Evolutionary conservation across 176 grass and related monocot species (phyloP), one percentile per base, ranked within the genome.

Genomic region (bread wheat (Triticum aestivum)): DNA sequence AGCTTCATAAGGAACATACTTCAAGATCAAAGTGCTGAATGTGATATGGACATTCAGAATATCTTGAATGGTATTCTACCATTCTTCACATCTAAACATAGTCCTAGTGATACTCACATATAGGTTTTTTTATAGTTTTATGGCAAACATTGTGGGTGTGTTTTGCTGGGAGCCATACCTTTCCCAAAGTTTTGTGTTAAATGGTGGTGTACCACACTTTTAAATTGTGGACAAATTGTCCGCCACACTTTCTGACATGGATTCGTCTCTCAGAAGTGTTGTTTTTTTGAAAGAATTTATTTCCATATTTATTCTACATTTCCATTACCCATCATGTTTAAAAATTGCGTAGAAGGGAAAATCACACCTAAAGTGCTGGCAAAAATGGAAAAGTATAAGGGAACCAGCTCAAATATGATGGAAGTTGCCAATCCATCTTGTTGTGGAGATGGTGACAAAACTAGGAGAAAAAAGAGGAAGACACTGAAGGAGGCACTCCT

Each of bases 21-120:
- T 51, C 76, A 81, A 66, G 89, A 91, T 30, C 76, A 51, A 85
- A 81, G 71, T 88, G 82, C 78, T 80, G 76, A 77, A 59, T 81
- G 69, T 33, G 89, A 91, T 52, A 88, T 91, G 89, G 73, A 91
- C 66, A 91, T 91, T 63, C 85, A 85, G 29, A 79, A 27, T 56
- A 75, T 91, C 54, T 69, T 81, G 9, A 80, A 17, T 20, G 81
- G 89, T 88, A 91, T 45, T 12, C 11, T 88, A 45, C 42, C 63
- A 38, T 59, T 45, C 42, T 73, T 56, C 33, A 5, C 14, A 62
- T 77, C 58, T 75, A 39, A 73, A 77, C 11, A 45, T 45, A 42
- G 41, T 42, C 41, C 9, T 11, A 45, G 75, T 44, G 9, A 15
- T 6, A 49, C 26, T 18, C 24, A 64, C 21, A 5, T 61, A 13